Conservation (phyloP, 495 filamentous ascomycete genomes). For the Xylaria nigripes region DNA sequence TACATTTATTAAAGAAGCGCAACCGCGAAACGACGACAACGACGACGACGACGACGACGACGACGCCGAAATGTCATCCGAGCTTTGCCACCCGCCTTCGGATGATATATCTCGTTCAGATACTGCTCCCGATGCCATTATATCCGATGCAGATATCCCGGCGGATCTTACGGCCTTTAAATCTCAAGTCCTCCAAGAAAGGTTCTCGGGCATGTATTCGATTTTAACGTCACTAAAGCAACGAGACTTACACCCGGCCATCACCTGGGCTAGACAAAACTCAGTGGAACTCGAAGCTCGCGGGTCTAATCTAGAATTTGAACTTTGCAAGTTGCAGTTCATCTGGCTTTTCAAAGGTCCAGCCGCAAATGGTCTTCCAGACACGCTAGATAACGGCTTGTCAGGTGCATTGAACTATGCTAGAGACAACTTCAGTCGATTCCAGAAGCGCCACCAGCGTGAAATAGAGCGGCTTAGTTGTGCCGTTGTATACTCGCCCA, state of each 20-base stretch:
- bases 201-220: constrained; percentile 83
- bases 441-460: constrained; percentile 53
- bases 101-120: constrained; percentile 3
- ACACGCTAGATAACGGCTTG: constrained; percentile 31
- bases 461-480: constrained; percentile 72
- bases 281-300: constrained; percentile 62
- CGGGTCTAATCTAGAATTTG: constrained; percentile 90
- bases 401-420: constrained; percentile 65
- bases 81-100: constrained; percentile 4
- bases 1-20: constrained; percentile 64
- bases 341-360: constrained; percentile 66
- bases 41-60: not conserved
- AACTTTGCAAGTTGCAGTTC: constrained; percentile 79
- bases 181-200: constrained; percentile 60
- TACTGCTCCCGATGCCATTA: constrained; percentile 20
- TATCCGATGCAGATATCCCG: constrained; percentile 18
- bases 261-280: constrained; percentile 72
- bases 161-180: constrained; percentile 48
- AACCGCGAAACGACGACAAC: constrained; percentile 20
- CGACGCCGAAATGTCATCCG: constrained; percentile 1
- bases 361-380: constrained; percentile 36
- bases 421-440: constrained; percentile 47
- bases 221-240: constrained; percentile 71
- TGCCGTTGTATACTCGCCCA: constrained; percentile 68
- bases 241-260: constrained; percentile 70